Percentiles rank a stretch among this genome's conserved stretches.
Evolutionary conservation across 2,329 filamentous ascomycete species (phyloP).

Genomic region (Metarhizium rileyi): DNA sequence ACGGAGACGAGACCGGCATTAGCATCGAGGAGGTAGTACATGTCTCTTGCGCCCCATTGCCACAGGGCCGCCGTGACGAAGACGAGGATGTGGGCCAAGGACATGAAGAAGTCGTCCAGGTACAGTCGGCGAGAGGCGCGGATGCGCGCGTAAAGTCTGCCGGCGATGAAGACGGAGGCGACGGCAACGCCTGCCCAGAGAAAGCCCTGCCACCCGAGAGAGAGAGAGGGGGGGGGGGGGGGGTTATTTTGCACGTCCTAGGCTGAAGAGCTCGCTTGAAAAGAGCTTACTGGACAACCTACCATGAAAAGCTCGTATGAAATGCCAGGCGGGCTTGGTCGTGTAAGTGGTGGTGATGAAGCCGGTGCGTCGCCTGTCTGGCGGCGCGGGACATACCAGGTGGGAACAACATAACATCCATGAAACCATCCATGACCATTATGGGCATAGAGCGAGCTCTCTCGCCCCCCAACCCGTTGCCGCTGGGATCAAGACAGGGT

Average conservation of each 20-base stretch:
- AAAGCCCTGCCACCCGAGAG: neutral
- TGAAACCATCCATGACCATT: too few species aligned
- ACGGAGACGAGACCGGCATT: neutral
- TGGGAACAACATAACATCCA: too few species aligned
- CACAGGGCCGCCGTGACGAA: conserved; percentile 1
- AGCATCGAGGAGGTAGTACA: conserved; percentile 1
- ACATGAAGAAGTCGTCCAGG: neutral
- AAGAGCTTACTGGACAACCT: neutral
- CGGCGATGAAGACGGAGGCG: neutral
- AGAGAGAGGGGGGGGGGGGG: neutral
- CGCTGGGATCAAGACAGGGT: too few species aligned
- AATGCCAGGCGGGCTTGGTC: too few species aligned
- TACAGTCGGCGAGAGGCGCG: neutral
- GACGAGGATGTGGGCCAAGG: neutral
- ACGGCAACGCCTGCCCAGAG: conserved; percentile 2
- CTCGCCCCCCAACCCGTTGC: too few species aligned
- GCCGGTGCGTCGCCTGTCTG: too few species aligned
- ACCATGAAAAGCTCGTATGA: too few species aligned
- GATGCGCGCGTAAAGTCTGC: neutral
- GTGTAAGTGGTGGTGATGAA: too few species aligned
- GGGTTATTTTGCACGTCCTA: too few species aligned
- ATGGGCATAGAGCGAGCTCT: too few species aligned
- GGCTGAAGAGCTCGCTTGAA: too few species aligned
- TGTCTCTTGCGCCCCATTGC: conserved; percentile 3
- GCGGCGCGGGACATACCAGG: too few species aligned